phyloP scores from a whole-genome alignment of 192 early-diverging fungal species.

The Pilobolus umbonatus region DNA sequence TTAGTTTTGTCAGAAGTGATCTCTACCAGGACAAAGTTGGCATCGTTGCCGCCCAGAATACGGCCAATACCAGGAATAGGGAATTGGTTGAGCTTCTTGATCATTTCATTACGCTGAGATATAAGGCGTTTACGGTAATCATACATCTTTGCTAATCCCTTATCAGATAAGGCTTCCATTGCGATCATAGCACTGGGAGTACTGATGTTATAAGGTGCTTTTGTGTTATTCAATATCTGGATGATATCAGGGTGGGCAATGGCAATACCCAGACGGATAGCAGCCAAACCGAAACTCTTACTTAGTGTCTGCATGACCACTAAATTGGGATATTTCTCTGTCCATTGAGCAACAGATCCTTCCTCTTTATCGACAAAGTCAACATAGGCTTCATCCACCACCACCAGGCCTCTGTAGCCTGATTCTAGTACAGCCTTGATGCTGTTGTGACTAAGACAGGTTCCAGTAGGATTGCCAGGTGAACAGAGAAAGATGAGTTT shows the following conservation, averaged over 20 bases:
- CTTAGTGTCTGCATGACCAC: conserved; percentile 97
- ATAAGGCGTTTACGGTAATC: conserved; percentile 54
- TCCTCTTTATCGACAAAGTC: conserved; percentile 81
- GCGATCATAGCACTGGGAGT: conserved; percentile 81
- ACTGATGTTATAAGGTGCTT: conserved; percentile 98
- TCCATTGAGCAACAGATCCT: conserved; percentile 74
- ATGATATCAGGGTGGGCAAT: conserved; percentile 78
- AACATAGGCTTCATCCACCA: conserved; percentile 98
- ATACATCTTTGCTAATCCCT: conserved; percentile 66
- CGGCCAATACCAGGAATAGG: conserved; percentile 61
- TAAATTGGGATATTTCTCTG: conserved; percentile 83
- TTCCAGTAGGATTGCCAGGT: conserved; percentile 98
- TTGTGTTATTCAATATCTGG: conserved; percentile 91
- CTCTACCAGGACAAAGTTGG: conserved; percentile 93
- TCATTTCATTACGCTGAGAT: conserved; percentile 62
- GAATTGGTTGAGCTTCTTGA: conserved; percentile 47
- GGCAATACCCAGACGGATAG: conserved; percentile 87
- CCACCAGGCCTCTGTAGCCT: conserved; percentile 82
- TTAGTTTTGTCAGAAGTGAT: conserved; percentile 64
- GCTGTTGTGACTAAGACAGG: conserved; percentile 63
- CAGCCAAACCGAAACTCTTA: conserved; percentile 98
- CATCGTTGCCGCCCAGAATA: conserved; percentile 85
- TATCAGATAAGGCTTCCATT: conserved; percentile 66
- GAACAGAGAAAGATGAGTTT: conserved; percentile 96
- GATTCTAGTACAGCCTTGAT: conserved; percentile 63